Evolutionary conservation across 129 eudicot species (phyloP), one percentile per base, ranked within the genome.

Genomic region (Arctium minus): DNA sequence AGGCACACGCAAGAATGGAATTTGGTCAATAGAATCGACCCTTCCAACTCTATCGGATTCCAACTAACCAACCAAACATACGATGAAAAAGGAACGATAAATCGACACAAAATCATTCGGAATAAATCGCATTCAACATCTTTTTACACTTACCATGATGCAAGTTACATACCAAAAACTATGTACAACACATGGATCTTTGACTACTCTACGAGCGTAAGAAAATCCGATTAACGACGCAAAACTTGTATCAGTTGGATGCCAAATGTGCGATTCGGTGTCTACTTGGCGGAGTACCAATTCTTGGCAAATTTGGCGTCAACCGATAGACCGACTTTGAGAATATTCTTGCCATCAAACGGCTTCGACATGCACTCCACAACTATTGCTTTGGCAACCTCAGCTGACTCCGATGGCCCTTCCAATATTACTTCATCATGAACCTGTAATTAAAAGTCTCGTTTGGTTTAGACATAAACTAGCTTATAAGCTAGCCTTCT

Each of bases 391-490:
- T 93, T 96, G 46, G 99, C 99, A 18, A 86, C 89, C 74, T 90
- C 98, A 0, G 96, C 96, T 0, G 99, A 93, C 81, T 96, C 98
- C n/a, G 93, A 88, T 35, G 99, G 99, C 72, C 99, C 99, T 87
- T 96, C 99, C 65, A 96, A 74, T 65, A 96, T 96, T 46, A 96
- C 98, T 88, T 96, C 98, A 79, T 96, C 99, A 71, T 96, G 99
- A 71, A 96, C 97, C 99, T 96, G 18, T 12, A 8, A 31, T 37
- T 10, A 15, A 6, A n/a, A 4, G 33, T 62, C 0, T 75, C 6
- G 32, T 6, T 70, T 30, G 36, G 12, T 22, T 74, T 40, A 40
- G 50, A 27, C 32, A 74, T 42, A 15, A 13, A n/a, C 32, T 27
- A 65, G 33, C 13, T 27, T 33, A 2, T 33, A 33, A 33, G 36